Conservation (phyloP, 2,329 filamentous ascomycete genomes). For the Trichothecium roseum region DNA sequence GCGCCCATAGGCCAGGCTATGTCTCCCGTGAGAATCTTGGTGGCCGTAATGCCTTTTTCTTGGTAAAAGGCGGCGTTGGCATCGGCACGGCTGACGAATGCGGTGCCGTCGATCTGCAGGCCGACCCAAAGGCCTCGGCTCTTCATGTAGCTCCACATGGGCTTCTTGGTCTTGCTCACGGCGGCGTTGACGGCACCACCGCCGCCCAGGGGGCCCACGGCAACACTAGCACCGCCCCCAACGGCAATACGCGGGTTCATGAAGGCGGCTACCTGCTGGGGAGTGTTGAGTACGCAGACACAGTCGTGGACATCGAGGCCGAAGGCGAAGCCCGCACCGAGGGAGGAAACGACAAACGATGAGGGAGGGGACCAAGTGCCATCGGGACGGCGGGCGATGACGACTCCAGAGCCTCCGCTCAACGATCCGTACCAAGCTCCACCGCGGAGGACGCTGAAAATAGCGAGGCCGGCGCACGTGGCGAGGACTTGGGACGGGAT, state of each 20-base stretch:
- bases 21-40: constrained; percentile 23
- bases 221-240: constrained; percentile 58
- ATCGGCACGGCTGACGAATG: constrained; percentile 64
- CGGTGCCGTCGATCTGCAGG: constrained; percentile 70
- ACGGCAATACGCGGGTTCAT: constrained; percentile 56
- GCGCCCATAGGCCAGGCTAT: constrained; percentile 28
- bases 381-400: constrained; percentile 45
- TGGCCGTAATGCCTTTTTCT: constrained; percentile 31
- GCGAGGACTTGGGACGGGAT: constrained; percentile 36
- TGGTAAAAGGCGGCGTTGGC: constrained; percentile 74
- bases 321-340: constrained; percentile 59
- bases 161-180: constrained; percentile 29
- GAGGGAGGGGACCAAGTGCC: constrained; percentile 63
- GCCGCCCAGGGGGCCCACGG: constrained; percentile 47
- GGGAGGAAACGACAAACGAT: constrained; percentile 60
- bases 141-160: constrained; percentile 76
- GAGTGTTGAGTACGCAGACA: constrained; percentile 63
- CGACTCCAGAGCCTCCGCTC: constrained; percentile 48
- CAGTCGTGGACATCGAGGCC: constrained; percentile 71
- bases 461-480: constrained; percentile 48
- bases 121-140: constrained; percentile 70
- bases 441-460: constrained; percentile 53
- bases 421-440: constrained; percentile 45
- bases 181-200: constrained; percentile 46
- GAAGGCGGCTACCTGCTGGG: constrained; percentile 57